Base-by-base conservation (phyloP, 2,329 filamentous ascomycete species). In the Cercospora janseana region DNA sequence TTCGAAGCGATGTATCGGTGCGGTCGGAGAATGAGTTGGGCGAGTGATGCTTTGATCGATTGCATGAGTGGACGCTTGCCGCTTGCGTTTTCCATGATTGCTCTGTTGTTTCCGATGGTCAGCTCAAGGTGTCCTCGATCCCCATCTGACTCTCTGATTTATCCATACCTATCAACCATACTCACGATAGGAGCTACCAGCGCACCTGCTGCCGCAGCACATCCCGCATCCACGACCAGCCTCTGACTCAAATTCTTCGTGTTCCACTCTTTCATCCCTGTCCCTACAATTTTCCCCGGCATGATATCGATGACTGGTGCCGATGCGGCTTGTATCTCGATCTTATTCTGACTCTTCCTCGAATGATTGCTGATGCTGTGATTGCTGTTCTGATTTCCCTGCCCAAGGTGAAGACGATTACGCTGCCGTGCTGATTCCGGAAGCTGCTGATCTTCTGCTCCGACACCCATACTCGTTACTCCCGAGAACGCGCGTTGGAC, bases 101-200 rank as follows among this genome's bases (percentile, higher is more conserved):
- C 84, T 65, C 85, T 87, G 57, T 15, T n/a, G n/a, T n/a, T n/a
- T n/a, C n/a, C n/a, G 27, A 15, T 27, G 18, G 2, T 40, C 15
- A 46, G 18, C 45, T 29, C 35, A 32, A 9, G 9, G 12, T n/a
- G n/a, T n/a, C n/a, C n/a, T n/a, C n/a, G n/a, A n/a, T n/a, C n/a
- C n/a, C n/a, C n/a, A n/a, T n/a, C n/a, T n/a, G n/a, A n/a, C n/a
- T n/a, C 21, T 46, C 12, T 4, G 12, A 10, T 46, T 10, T 23
- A 15, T 13, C 63, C 73, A 53, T 73, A 91, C 87, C 86, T 82
- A 70, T 95, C 90, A 70, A 96, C 93, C 58, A 93, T 85, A 28
- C 86, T 87, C 56, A 95, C 92, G 29, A 94, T 67, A 1, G 91
- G 90, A 47, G 90, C 88, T 40, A 95, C 86, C 54, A 93, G 73